Evolutionary conservation across 2,329 filamentous ascomycete genomes (phyloP), one percentile per base, ranked within the genome.

Genomic region (Aureobasidium pullulans): DNA sequence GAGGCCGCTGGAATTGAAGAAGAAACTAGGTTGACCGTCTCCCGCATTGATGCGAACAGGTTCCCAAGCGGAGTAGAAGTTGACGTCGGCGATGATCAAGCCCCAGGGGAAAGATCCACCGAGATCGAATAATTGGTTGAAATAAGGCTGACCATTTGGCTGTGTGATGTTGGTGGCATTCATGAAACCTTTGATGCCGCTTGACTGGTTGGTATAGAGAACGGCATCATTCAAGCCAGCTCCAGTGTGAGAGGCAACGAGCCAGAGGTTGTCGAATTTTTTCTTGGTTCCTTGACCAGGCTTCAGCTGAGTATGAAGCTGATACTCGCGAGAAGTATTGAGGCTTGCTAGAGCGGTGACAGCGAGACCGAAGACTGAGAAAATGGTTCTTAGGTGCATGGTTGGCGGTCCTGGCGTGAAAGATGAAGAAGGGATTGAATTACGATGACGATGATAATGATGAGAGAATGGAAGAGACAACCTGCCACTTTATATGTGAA

Each of bases 41-140:
- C 67, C 69, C 13, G 62, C 68, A 29, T 71, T 66, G 60, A 72
- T 63, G 37, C 64, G 61, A 5, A 71, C 69, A 8, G 68, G 66
- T 56, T 70, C 62, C 70, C 69, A 72, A 8, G 64, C 65, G 31
- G 66, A 60, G 61, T 72, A 71, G 61, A 65, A 66, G 36, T 64
- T 62, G 40, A 58, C 60, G 52, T 65, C 63, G 44, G 65, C 61
- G 28, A 63, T 46, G 28, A 57, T 39, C 34, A 63, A 47, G 11
- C 49, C 52, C 13, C 58, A 72, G 8, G 70, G 66, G 29, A 66
- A 70, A 2, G 58, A 53, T 16, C 57, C 66, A 39, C 69, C 68
- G 13, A 70, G 61, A 56, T 71, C 68, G 63, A 72, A 70, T 40
- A 68, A 63, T 29, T 68, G 68, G 52, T 66, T 62, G 60, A 64